Evolutionary conservation across 805 yeast species (phyloP), one percentile per base, ranked within the genome.

Genomic region (Yarrowia divulgata): DNA sequence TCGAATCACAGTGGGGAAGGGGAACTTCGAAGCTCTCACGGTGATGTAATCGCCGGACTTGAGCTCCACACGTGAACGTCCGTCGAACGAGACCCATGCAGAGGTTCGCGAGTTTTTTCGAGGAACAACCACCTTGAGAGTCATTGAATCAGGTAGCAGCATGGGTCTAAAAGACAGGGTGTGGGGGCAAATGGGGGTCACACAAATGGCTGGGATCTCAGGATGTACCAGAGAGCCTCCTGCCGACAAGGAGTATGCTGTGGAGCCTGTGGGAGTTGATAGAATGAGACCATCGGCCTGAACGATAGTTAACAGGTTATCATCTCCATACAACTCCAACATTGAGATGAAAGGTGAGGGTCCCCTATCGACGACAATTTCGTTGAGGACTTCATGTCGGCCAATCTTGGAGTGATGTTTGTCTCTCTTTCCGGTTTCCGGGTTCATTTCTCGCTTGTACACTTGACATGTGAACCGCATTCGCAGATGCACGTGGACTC

Each of bases 191-290:
- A 94, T 93, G 0, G 98, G 98, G 0, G 98, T 93, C 8, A 94
- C 93, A 69, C 93, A 88, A 39, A 93, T 90, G 10, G 97, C 97
- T 71, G 93, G 89, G 16, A 94, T 97, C 40, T 91, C 93, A 0
- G 98, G 98, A 74, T 93, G 97, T 5, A 94, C 97, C 63, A 94
- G 83, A 0, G 97, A 89, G 0, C 98, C 98, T 14, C 98, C 98
- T 0, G 98, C 98, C 54, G 97, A 89, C 63, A 94, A 81, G 0
- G 97, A 93, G 78, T 94, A 94, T 0, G 98, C 98, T 0, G 98
- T 94, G 1, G 97, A 92, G 0, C 98, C 98, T 0, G 98, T 93
- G 3, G 98, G 98, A 0, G 98, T 93, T 0, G 97, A 96, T 42
- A 93, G 84, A 69, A 94, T 93, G 18, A 93, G 81, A 0, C 98